A percentile compares a stretch with the other conserved stretches of the same genome.
Evolutionary conservation across 2,329 filamentous ascomycete species (phyloP).

Genomic region (Arthrocladium fulminans): DNA sequence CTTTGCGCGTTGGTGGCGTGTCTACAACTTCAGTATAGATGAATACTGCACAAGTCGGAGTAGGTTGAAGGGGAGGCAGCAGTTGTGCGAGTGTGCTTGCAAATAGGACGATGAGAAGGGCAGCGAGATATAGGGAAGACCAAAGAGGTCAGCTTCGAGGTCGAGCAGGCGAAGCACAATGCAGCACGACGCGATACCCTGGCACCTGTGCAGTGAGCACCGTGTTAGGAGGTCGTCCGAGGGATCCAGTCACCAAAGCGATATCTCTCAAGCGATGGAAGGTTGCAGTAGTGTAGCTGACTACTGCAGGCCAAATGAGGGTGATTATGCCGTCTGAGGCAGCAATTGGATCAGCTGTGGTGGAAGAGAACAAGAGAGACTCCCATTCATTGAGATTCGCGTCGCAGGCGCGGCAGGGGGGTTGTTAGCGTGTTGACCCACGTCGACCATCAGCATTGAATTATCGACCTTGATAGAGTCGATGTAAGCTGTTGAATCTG

Average conservation of each 20-base stretch:
- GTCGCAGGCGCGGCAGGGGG: neutral
- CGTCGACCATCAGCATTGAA: too few relatives aligned
- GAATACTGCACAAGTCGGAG: neutral
- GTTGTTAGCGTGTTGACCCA: slow-evolving; percentile 7
- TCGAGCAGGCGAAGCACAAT: slow-evolving; percentile 9
- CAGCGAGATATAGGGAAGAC: slow-evolving; percentile 9
- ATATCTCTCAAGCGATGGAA: neutral
- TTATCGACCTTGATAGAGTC: too few relatives aligned
- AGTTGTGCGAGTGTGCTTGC: neutral
- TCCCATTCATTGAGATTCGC: neutral
- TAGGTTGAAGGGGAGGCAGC: slow-evolving; percentile 4
- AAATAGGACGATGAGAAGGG: slow-evolving; percentile 9
- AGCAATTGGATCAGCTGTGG: slow-evolving; percentile 17
- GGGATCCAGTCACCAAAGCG: slow-evolving; percentile 7
- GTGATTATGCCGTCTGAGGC: slow-evolving; percentile 10
- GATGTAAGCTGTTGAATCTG: too few relatives aligned
- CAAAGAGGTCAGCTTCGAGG: slow-evolving; percentile 13
- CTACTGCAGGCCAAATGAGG: slow-evolving; percentile 19
- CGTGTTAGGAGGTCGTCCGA: slow-evolving; percentile 10
- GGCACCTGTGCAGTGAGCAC: slow-evolving; percentile 14
- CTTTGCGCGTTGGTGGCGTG: neutral
- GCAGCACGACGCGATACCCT: slow-evolving; percentile 6
- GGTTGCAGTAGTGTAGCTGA: slow-evolving; percentile 11
- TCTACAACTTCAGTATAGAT: too few relatives aligned
- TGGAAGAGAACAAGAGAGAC: slow-evolving; percentile 1